A percentile compares a stretch with the other conserved stretches of the same genome.
phyloP scores from a whole-genome alignment of 2,329 filamentous ascomycete genomes.

The Colletotrichum viniferum region DNA sequence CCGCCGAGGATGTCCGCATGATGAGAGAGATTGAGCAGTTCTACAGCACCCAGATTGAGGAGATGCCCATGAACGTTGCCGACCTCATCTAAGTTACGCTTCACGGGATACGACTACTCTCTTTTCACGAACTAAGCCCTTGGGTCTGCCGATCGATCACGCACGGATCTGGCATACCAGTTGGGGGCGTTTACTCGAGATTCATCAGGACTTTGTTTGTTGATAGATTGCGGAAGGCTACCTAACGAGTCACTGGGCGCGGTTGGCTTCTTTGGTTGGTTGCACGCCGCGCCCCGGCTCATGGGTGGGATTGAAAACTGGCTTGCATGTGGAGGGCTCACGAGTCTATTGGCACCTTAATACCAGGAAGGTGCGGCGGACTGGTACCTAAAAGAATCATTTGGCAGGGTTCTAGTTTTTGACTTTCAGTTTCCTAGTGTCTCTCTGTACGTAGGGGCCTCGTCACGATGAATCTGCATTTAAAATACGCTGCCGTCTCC shows the following conservation, averaged over 20 bases:
- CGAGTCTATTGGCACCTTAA: constrained; percentile 25
- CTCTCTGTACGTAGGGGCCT: constrained; percentile 25
- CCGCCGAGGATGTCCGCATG: constrained; percentile 98
- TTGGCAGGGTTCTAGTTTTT: constrained; percentile 24
- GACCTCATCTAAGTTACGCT: constrained; percentile 67
- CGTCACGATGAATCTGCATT: constrained; percentile 23
- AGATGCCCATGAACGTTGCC: constrained; percentile 97
- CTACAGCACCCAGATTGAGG: constrained; percentile 99
- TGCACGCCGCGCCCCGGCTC: constrained; percentile 19
- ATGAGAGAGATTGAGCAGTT: constrained; percentile 99
- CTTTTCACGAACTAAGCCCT: constrained; percentile 19
- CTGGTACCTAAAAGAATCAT: constrained; percentile 24
- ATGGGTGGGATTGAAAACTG: constrained; percentile 24
- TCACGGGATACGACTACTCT: constrained; percentile 17
- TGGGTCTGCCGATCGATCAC: constrained; percentile 15
- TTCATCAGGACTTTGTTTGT: constrained; percentile 23
- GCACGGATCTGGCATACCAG: constrained; percentile 21
- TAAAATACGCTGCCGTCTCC: background rate
- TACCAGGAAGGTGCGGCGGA: constrained; percentile 24
- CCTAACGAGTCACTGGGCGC: constrained; percentile 21
- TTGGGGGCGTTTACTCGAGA: constrained; percentile 18
- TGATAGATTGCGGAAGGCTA: constrained; percentile 25
- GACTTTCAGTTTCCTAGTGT: constrained; percentile 23
- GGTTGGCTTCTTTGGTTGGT: constrained; percentile 9
- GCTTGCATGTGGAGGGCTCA: constrained; percentile 24